Base-by-base conservation (phyloP, 139 green algal species). In the Spirogloea muscicola region DNA sequence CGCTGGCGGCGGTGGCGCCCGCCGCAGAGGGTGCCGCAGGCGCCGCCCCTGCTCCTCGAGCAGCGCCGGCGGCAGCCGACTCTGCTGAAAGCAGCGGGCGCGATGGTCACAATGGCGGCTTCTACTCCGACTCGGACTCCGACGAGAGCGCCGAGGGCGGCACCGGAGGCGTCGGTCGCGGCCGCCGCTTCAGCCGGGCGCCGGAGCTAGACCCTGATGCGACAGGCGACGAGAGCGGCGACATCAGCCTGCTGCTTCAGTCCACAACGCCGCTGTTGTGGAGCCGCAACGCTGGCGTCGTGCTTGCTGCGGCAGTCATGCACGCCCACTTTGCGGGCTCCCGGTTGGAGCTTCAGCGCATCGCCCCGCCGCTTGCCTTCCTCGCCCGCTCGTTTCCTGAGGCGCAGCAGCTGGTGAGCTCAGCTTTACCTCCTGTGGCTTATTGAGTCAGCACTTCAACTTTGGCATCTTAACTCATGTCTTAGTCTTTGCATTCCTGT, bases 221-320 rank as follows among this genome's bases (percentile, higher is more conserved):
- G 9, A 6, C 46, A 51, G 5, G 36, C 42, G 18, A 21, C 18
- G 60, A 64, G 18, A 34, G 69, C 38, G 7, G 29, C 42, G 68
- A 72, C 29, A 25, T 76, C 57, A 49, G 42, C n/a, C 68, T 76
- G 5, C 34, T 76, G 57, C 57, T 76, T 9, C 43, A 75, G 9
- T 76, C 25, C 31, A 36, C 4, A 9, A 5, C 25, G 13, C 68
- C 68, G 3, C 37, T 76, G 55, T 16, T 76, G 36, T n/a, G 29
- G 6, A 76, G 68, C 37, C 48, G 68, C 31, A 76, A 76, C 38
- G 52, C 25, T 38, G 55, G 27, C 6, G 68, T 75, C 3, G 68
- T 76, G 5, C 31, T 76, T 52, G 68, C 6, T 34, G 68, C 68
- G 7, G 68, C 58, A 6, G 21, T 34, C n/a, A n/a, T 76, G 57